Evolutionary conservation across 2,329 filamentous ascomycete genomes (phyloP), one percentile per base, ranked within the genome.

Genomic region (Colletotrichum graminicola): DNA sequence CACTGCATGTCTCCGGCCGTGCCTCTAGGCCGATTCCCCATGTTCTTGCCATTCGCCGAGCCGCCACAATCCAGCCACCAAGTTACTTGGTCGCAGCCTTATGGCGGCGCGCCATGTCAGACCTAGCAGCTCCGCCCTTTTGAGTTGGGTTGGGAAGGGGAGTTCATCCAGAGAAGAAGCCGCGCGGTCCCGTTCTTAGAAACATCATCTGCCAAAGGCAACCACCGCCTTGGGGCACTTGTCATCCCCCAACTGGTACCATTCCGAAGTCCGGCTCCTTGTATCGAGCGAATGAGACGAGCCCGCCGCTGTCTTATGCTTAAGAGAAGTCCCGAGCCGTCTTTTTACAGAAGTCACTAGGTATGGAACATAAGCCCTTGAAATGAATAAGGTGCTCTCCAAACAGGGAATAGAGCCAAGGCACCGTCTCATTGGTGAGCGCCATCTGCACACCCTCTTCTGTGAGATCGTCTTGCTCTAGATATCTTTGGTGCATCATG

Each of bases 401-500:
- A 39, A 68, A 59, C 65, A 72, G 65, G 72, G 69, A 72, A 71
- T 39, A 39, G 29, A 49, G 51, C 29, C 18, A 34, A 49, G 45
- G 34, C n/a, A 43, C 54, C 59, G 39, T 60, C 43, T 57, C 43
- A 64, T 63, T 55, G 49, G 55, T 32, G 51, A 47, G 41, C 49
- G 39, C 56, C 72, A 49, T 66, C 55, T 55, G 36, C 69, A 68
- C 72, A 73, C 72, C 72, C 64, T 65, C 72, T 73, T 72, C 60
- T 39, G 32, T 47, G 49, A 69, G 69, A 72, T 73, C 68, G 47
- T 64, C 63, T 60, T 41, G 43, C 61, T 64, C 60, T 67, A 47
- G 72, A 57, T 67, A 64, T 68, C 61, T 29, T 51, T 63, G 55
- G 71, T 51, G 59, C 63, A 63, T 56, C 57, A 71, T 54, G 56